Percentiles rank a stretch among this genome's conserved stretches.
phyloP scores from a whole-genome alignment of 495 filamentous ascomycete species.

The Penicillium cataractarum region DNA sequence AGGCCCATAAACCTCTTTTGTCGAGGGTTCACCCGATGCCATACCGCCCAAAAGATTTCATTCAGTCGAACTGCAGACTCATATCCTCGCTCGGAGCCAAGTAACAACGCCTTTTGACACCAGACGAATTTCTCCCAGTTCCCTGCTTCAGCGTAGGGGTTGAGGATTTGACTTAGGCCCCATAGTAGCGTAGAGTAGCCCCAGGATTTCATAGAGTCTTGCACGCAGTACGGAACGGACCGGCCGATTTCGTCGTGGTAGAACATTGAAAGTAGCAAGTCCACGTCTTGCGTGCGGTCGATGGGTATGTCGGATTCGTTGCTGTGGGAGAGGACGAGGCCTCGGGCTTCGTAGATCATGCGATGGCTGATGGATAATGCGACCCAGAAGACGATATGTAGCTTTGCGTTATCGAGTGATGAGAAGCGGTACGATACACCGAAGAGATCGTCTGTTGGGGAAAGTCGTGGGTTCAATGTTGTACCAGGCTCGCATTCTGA shows the following conservation, averaged over 20 bases:
- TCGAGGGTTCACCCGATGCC: not conserved
- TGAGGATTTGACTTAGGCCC: not conserved
- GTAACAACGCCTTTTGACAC: constrained; percentile 10
- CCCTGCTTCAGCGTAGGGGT: not conserved
- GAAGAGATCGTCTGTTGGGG: constrained; percentile 10
- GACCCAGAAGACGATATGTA: constrained; percentile 12
- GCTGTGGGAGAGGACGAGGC: not conserved
- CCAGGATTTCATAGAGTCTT: constrained; percentile 5
- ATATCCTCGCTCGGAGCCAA: not conserved
- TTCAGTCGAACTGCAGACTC: not conserved
- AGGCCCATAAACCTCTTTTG: not conserved
- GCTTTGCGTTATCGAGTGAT: constrained; percentile 8
- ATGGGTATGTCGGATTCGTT: not conserved
- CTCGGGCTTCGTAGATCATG: constrained; percentile 9
- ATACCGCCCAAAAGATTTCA: constrained; percentile 3
- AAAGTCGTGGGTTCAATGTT: not conserved
- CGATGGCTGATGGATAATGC: constrained; percentile 6
- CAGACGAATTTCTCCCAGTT: constrained; percentile 6
- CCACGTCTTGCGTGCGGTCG: not conserved
- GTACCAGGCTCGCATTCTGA: constrained; percentile 8
- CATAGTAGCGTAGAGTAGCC: not conserved
- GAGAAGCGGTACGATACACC: constrained; percentile 5
- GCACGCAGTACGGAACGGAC: constrained; percentile 7
- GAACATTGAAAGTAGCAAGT: constrained; percentile 2
- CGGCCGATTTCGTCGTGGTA: constrained; percentile 12